Percentiles rank a stretch among this genome's conserved stretches.
Conservation (phyloP, 768 basidiomycete species). For the Amanita pseudoporphyria region DNA sequence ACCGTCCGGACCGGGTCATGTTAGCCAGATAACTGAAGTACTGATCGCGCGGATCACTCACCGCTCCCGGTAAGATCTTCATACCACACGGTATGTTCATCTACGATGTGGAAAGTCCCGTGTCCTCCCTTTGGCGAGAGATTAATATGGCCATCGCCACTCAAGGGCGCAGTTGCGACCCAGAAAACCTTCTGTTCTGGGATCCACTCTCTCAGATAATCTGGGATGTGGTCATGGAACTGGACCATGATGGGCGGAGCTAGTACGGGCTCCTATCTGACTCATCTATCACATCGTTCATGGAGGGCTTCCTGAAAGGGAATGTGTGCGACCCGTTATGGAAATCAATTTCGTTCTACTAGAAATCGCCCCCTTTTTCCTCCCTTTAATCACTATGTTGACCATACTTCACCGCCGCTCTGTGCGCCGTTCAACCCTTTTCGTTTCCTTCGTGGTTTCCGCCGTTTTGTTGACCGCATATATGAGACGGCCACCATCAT, state of each 20-base stretch:
- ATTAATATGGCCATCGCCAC: constrained; percentile 49
- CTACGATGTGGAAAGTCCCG: constrained; percentile 51
- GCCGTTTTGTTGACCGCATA: neutral
- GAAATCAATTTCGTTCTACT: too few relatives aligned
- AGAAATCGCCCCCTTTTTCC: neutral
- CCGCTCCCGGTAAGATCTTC: constrained; percentile 67
- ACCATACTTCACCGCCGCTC: neutral
- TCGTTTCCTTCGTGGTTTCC: neutral
- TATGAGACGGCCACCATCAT: neutral
- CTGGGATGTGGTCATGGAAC: constrained; percentile 47
- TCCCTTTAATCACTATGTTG: neutral
- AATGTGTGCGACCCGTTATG: neutral
- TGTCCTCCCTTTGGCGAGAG: constrained; percentile 56
- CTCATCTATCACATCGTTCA: neutral
- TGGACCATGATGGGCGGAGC: constrained; percentile 39
- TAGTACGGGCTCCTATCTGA: neutral
- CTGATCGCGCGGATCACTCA: constrained; percentile 18
- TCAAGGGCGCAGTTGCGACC: constrained; percentile 59
- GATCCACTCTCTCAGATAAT: constrained; percentile 46
- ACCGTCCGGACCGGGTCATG: neutral
- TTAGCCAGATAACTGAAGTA: neutral
- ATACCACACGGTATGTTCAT: constrained; percentile 54
- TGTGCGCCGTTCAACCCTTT: neutral
- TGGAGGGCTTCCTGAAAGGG: neutral
- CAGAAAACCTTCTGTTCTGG: constrained; percentile 58